Percentiles rank a stretch among this genome's conserved stretches.
Evolutionary conservation across 2,329 filamentous ascomycete genomes (phyloP).

Genomic region (Fusarium sp.): DNA sequence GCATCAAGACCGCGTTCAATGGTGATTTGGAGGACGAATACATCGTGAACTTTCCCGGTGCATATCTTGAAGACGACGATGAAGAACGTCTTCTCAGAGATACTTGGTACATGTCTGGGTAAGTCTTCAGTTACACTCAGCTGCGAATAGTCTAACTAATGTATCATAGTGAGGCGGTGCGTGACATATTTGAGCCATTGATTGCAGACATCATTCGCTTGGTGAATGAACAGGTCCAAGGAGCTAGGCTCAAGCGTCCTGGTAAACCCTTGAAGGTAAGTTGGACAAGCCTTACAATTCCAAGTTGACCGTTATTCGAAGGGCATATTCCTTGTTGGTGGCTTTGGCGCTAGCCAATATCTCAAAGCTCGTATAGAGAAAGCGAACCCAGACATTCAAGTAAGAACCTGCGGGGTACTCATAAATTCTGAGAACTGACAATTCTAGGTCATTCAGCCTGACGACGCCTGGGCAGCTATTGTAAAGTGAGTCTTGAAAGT

Average conservation of each 20-base stretch:
- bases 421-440: not conserved
- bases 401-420: not conserved
- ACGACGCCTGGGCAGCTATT: not conserved
- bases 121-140: not conserved
- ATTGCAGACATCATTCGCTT: not conserved
- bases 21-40: not conserved
- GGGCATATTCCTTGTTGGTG: not conserved
- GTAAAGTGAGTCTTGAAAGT: not conserved
- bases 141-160: fast-evolving
- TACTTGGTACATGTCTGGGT: not conserved
- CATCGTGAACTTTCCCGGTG: not conserved
- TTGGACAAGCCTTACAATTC: not conserved
- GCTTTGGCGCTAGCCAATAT: not conserved
- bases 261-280: not conserved
- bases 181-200: not conserved
- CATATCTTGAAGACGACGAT: not conserved
- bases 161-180: not conserved
- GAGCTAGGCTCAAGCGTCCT: not conserved
- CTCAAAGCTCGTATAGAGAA: not conserved
- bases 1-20: not conserved
- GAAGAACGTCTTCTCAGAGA: not conserved
- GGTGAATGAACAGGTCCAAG: not conserved
- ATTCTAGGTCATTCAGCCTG: not conserved
- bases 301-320: not conserved
- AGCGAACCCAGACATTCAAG: not conserved